A percentile compares a stretch with the other conserved stretches of the same genome.
These are phyloP conservation scores for Leptomonas seymouri DNA, from an alignment of 208 protist genomes.

Conservation along the genomic window DNA sequence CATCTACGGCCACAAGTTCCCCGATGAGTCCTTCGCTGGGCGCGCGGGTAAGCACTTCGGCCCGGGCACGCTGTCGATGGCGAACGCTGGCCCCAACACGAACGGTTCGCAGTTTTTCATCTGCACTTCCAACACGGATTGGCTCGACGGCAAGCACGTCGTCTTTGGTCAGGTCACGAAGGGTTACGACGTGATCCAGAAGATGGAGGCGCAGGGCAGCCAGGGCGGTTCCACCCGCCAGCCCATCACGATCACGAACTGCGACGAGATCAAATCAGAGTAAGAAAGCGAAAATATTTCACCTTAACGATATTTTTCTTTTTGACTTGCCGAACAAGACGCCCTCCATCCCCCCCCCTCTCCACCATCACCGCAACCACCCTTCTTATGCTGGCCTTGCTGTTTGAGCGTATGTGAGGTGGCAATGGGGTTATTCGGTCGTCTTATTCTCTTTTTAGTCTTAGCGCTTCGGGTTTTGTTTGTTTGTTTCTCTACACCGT, in stretches of 20 bases:
- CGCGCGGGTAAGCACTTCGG: constrained; percentile 75
- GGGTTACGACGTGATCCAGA: constrained; percentile 84
- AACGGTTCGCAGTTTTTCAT: constrained; percentile 95
- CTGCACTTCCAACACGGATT: constrained; percentile 75
- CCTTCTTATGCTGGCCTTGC: not conserved
- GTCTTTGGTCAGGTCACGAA: constrained; percentile 94
- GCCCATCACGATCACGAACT: constrained; percentile 72
- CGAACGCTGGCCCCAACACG: constrained; percentile 93
- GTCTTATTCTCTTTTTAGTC: constrained; percentile 5
- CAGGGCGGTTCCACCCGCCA: constrained; percentile 72
- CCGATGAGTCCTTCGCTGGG: constrained; percentile 93
- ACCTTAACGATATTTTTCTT: not conserved
- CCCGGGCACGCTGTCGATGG: constrained; percentile 89
- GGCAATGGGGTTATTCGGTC: constrained; percentile 8
- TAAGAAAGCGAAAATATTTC: not conserved
- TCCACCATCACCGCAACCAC: not conserved
- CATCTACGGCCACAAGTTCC: constrained; percentile 93
- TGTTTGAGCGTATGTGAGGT: not conserved
- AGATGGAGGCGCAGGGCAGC: constrained; percentile 76
- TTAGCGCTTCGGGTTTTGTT: constrained; percentile 8
- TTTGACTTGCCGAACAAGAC: too few species aligned
- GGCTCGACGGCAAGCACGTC: constrained; percentile 95
- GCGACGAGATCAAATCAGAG: constrained; percentile 70
- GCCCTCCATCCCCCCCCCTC: too few species aligned
- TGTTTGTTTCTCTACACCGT: constrained; percentile 17